Conservation (phyloP, 192 early-diverging fungal species). For the Geranomyces michiganensis region DNA sequence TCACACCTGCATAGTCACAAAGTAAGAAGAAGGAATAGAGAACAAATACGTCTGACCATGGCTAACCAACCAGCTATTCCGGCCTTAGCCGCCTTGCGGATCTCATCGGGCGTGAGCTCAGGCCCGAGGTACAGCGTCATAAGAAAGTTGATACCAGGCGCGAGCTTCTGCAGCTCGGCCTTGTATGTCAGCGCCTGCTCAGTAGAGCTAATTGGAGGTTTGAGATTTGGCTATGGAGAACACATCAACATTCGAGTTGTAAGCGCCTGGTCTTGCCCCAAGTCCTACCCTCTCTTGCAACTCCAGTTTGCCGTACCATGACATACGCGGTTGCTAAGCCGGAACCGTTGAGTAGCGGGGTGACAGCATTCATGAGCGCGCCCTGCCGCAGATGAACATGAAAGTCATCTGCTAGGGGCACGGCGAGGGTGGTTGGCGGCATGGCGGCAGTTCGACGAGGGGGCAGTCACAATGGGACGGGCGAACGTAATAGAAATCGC, state of each 20-base stretch:
- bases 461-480: too few relatives aligned
- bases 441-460: too few relatives aligned
- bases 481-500: too few relatives aligned
- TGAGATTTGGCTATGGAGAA: constrained; percentile 80
- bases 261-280: neutral
- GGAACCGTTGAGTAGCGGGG: constrained; percentile 76
- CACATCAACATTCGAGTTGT: neutral
- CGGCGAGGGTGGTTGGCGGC: constrained; percentile 11
- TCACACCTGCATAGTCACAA: constrained; percentile 63
- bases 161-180: constrained; percentile 72
- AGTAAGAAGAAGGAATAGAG: too few relatives aligned
- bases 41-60: too few relatives aligned
- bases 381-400: constrained; percentile 89
- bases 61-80: constrained; percentile 77
- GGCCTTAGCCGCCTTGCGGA: constrained; percentile 76
- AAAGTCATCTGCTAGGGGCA: constrained; percentile 68
- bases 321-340: constrained; percentile 87
- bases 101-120: constrained; percentile 87
- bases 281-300: neutral
- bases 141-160: constrained; percentile 84
- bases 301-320: constrained; percentile 79
- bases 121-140: constrained; percentile 93
- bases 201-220: constrained; percentile 86
- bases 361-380: constrained; percentile 85
- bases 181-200: constrained; percentile 88